Evolutionary conservation across 768 basidiomycete species (phyloP), one percentile per base, ranked within the genome.

Genomic region (Boletus edulis): DNA sequence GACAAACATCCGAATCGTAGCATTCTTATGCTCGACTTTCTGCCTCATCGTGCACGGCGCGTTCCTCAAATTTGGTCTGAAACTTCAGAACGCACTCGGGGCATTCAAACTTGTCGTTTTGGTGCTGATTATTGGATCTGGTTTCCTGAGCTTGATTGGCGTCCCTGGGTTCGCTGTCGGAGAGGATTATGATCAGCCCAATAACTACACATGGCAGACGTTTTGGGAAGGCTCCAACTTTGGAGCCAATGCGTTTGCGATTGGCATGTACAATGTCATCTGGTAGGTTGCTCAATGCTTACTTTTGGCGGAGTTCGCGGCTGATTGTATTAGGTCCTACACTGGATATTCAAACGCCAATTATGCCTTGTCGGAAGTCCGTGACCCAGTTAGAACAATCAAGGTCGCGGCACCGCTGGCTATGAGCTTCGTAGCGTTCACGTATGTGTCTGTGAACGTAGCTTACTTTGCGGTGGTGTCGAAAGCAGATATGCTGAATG

Each of bases 401-500:
- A 87, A 84, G 62, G 73, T 78, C 11, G 89, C 88, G 0, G 86
- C 84, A 1, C 86, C 88, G 0, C 62, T 86, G 4, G 87, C 86
- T 0, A 79, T 90, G 76, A 48, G 75, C 8, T 73, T 76, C 22
- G 82, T 89, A n/a, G 76, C 81, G 0, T 58, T 78, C 0, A 76
- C 84, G 6, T 91, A 91, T 60, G 43, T 90, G 32, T 72, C 81
- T 12, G 81, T 87, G 50, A 89, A 89, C 58, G 62, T 89, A 9
- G 86, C 87, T 6, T 91, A 89, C 66, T 88, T 87, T 62, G 81
- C 85, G 0, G 89, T 83, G 5, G 84, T 91, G 4, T 83, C 84
- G 12, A 87, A 85, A 64, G 71, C 74, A 8, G 86, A 89, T 56
- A 89, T 91, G 40, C 65, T 87, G 2, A 73, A 70, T n/a, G 84